Evolutionary conservation across 2,329 filamentous ascomycete species (phyloP), one percentile per base, ranked within the genome.

Genomic region (Trichoderma afroharzianum): DNA sequence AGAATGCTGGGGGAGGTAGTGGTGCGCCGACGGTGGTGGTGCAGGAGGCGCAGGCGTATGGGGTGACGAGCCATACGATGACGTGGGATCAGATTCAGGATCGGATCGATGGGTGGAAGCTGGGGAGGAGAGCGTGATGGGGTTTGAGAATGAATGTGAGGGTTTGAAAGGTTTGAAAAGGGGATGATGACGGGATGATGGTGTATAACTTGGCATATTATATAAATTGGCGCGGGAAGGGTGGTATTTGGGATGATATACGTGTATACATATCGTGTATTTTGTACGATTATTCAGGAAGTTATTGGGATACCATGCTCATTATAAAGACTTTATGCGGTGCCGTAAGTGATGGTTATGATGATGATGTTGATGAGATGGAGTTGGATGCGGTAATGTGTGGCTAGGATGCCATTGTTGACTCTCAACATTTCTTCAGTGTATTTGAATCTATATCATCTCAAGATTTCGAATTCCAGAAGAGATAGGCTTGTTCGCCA

Each of bases 11-110:
- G 1, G 79, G 84, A 0, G 95, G 96, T 3, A 96, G 90, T 74
- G 96, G 96, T 15, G 92, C 93, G 24, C 96, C 96, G 4, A 99
- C 96, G 0, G 94, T 99, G 28, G 95, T 99, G 58, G 79, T 99
- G 77, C 95, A 98, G 85, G 95, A 98, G 83, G 94, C 94, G 28
- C 90, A 95, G 79, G 87, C 92, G 75, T 88, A 91, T 69, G 91
- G 91, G 0, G 85, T 91, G 32, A 90, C 86, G 77, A 86, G 89
- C 74, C 91, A 88, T 76, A 84, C 90, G 36, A 88, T 97, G 80
- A 86, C 86, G 30, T 98, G 96, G 95, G 91, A 92, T 67, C 92
- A 97, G 81, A 95, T 98, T 57, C 94, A 98, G 84, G 91, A 94
- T 71, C 87, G 92, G 69, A 96, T 98, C 76, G 88, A 91, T 58